Conservation (phyloP, 345 rosid genomes). For the Gossypium mustelinum region DNA sequence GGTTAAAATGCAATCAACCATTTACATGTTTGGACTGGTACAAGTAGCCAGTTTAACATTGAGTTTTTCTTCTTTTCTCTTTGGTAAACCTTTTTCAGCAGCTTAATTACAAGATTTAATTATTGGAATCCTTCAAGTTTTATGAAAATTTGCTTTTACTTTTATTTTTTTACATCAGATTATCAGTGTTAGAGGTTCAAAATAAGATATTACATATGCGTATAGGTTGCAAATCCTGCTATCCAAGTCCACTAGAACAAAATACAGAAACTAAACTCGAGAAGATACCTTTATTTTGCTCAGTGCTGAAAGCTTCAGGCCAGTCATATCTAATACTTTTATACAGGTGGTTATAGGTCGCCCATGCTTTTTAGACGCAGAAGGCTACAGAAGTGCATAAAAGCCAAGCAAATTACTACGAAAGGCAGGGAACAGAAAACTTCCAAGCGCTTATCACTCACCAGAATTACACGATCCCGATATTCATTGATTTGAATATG, state of each 20-base stretch:
- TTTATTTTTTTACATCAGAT: background rate
- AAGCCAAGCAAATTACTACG: conserved; percentile 14
- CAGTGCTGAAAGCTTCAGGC: conserved; percentile 78
- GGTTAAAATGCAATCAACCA: background rate
- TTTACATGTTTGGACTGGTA: background rate
- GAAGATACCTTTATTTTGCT: conserved; percentile 73
- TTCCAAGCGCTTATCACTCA: conserved; percentile 35
- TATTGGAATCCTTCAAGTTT: background rate
- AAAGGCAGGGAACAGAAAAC: background rate
- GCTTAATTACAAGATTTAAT: background rate
- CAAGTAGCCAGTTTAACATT: conserved; percentile 1
- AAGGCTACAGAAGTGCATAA: conserved; percentile 50
- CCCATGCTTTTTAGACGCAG: conserved; percentile 65
- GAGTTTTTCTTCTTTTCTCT: background rate
- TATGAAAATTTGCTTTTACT: background rate
- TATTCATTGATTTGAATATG: conserved; percentile 96
- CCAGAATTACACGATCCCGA: conserved; percentile 79
- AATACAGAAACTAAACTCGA: background rate
- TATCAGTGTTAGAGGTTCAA: background rate
- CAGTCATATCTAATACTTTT: conserved; percentile 93
- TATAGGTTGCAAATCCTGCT: background rate
- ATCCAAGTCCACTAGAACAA: background rate
- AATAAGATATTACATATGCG: background rate
- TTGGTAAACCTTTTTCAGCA: background rate
- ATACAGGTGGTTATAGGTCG: conserved; percentile 80